Conservation (phyloP, 352 stramenopile genomes). For the Phytophthora crassamura region DNA sequence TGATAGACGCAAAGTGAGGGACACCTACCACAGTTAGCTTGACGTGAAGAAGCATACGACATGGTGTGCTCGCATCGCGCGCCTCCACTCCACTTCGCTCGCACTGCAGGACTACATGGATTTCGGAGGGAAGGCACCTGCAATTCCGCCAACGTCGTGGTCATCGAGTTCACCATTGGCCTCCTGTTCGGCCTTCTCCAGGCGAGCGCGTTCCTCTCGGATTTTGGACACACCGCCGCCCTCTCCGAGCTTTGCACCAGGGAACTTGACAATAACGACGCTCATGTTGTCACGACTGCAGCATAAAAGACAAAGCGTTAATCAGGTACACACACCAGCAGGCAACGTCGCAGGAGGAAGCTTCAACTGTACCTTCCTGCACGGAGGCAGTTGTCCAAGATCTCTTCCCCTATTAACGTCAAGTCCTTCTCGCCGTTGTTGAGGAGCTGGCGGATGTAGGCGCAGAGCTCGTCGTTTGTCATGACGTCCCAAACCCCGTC, state of each 20-base stretch:
- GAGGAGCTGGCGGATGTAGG: slow-evolving; percentile 85
- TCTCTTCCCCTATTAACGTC: slow-evolving; percentile 80
- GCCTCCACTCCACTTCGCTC: slow-evolving; percentile 16
- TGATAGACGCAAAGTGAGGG: slow-evolving; percentile 12
- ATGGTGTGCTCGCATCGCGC: slow-evolving; percentile 7
- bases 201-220: slow-evolving; percentile 54
- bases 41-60: slow-evolving; percentile 23
- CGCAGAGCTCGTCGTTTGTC: slow-evolving; percentile 89
- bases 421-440: slow-evolving; percentile 69
- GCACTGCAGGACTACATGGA: slow-evolving; percentile 31
- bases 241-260: slow-evolving; percentile 62
- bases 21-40: slow-evolving; percentile 21
- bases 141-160: slow-evolving; percentile 23
- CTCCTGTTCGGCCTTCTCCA: slow-evolving; percentile 52
- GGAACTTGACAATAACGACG: slow-evolving; percentile 81
- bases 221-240: slow-evolving; percentile 71
- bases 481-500: slow-evolving; percentile 96
- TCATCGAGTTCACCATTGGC: slow-evolving; percentile 26
- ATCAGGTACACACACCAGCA: not conserved
- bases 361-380: slow-evolving; percentile 58
- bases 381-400: slow-evolving; percentile 78
- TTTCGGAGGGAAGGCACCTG: slow-evolving; percentile 23
- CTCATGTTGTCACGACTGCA: slow-evolving; percentile 88
- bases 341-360: not conserved
- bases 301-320: not conserved